phyloP scores from a whole-genome alignment of 352 stramenopile species.

The Globisporangium abappressorium region DNA sequence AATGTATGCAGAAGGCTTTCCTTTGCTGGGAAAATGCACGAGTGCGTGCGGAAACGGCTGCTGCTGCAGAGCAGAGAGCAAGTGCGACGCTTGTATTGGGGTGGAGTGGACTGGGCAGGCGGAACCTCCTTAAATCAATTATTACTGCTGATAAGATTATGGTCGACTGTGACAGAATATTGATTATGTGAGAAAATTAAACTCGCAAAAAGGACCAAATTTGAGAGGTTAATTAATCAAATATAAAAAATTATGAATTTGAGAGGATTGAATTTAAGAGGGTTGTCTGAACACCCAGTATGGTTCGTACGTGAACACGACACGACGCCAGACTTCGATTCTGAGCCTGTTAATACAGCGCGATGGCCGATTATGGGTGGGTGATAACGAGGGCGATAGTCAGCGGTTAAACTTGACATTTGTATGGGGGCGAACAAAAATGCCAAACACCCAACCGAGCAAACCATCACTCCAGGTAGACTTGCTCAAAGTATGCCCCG shows the following conservation, averaged over 20 bases:
- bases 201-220: too few relatives aligned
- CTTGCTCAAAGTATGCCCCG: neutral
- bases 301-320: neutral
- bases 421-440: neutral
- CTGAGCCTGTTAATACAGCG: neutral
- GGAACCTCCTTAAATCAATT: neutral
- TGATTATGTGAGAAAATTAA: neutral
- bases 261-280: neutral
- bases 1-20: neutral
- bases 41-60: neutral
- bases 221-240: neutral
- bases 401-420: neutral
- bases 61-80: neutral
- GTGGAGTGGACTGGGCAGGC: neutral
- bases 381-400: neutral
- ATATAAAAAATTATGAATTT: neutral
- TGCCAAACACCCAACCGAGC: too few relatives aligned
- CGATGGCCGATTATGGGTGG: neutral
- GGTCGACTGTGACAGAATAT: neutral
- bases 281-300: neutral
- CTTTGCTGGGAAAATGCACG: neutral
- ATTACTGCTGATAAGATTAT: neutral
- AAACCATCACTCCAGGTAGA: neutral
- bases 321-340: neutral
- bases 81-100: neutral